Evolutionary conservation across 306 rosid genomes (phyloP), one percentile per base, ranked within the genome.

Genomic region (Dryas drummondii): DNA sequence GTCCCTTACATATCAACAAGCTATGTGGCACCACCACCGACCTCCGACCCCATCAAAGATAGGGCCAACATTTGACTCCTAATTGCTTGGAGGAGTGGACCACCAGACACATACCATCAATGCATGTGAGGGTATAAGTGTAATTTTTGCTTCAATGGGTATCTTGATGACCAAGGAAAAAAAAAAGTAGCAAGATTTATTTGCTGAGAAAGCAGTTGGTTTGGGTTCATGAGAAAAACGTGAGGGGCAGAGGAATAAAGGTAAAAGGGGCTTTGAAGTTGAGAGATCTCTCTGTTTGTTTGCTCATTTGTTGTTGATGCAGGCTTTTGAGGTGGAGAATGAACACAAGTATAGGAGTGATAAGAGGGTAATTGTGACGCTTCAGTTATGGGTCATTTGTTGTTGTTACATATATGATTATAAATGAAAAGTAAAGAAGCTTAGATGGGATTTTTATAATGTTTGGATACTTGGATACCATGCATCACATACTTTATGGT

Each of bases 11-110:
- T 14, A 42, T 57, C 56, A 15, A 9, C 55, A 37, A 11, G 11
- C 61, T 3, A 32, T 51, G 27, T 37, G 46, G 59, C 16, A 51
- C 2, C 37, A 32, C 17, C 71, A 5, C 7, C 55, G 9, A 32
- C 17, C 71, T 1, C 7, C 55, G 9, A 19, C 56, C 61, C 50
- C 13, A 4, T 6, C 7, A 6, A 47, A 40, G 55, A 49, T 1
- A 48, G 48, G 82, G 61, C 74, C 84, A 19, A 68, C 1, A 40
- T 50, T 67, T 57, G 44, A 1, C 81, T 84, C 90, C 90, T 42
- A 59, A 37, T 65, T 81, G 75, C 82, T 79, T 42, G 88, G 90
- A 79, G 86, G 4, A 60, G 6, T 26, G 64, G 81, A 79, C 66
- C 46, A 22, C 11, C 2, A 13, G 1, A 7, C 32, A 71, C 41